phyloP scores from a whole-genome alignment of 441 rosid species.

The Adansonia madagascariensis region DNA sequence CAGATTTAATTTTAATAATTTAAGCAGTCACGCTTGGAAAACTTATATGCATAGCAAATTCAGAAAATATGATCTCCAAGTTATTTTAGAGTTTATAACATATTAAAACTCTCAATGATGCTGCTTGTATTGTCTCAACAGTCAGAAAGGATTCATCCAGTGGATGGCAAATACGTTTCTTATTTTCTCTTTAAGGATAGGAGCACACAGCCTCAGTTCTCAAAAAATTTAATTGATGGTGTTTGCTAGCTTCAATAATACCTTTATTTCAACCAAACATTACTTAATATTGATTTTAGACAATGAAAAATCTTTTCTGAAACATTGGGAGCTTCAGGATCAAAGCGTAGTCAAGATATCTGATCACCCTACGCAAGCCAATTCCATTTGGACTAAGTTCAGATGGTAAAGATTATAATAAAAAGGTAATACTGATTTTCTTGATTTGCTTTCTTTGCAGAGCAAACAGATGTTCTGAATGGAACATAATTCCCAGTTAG shows the following conservation, averaged over 20 bases:
- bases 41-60: background rate
- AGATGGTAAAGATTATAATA: background rate
- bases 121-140: background rate
- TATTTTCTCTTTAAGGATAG: background rate
- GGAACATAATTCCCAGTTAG: background rate
- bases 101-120: background rate
- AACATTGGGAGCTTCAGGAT: conserved; percentile 2
- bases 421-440: conserved; percentile 10
- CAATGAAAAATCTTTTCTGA: background rate
- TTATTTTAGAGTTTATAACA: background rate
- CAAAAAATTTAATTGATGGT: background rate
- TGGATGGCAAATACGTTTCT: background rate
- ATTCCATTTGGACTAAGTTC: background rate
- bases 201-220: background rate
- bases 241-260: background rate
- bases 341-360: conserved; percentile 3
- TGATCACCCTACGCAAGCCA: background rate
- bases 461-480: background rate
- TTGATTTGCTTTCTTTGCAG: background rate
- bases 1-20: background rate
- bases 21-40: background rate
- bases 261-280: conserved; percentile 18
- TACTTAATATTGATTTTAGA: conserved; percentile 1
- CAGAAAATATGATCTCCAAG: background rate
- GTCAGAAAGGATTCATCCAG: background rate